Evolutionary conservation across 768 basidiomycete species (phyloP).

Genomic region (Amanita pseudoporphyria): DNA sequence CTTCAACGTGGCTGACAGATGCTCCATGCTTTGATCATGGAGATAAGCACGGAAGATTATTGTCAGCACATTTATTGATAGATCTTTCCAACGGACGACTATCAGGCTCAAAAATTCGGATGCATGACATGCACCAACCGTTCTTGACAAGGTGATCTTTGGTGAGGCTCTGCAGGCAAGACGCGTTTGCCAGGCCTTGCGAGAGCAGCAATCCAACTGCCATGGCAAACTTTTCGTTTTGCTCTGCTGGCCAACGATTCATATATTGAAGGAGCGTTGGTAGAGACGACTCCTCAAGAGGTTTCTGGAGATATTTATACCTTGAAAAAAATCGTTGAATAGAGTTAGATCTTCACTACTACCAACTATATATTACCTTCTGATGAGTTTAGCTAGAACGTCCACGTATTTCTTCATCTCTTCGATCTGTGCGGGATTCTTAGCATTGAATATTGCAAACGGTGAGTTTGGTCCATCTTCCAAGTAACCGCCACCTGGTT

Average conservation of each 20-base stretch:
- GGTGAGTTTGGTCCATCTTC: slow-evolving; percentile 83
- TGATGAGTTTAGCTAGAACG: slow-evolving; percentile 91
- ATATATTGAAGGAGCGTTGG: slow-evolving; percentile 58
- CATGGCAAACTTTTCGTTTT: slow-evolving; percentile 77
- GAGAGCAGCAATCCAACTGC: slow-evolving; percentile 77
- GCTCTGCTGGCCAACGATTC: slow-evolving; percentile 69
- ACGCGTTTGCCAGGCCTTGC: slow-evolving; percentile 71
- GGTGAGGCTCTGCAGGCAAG: slow-evolving; percentile 71
- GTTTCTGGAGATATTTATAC: slow-evolving; percentile 99
- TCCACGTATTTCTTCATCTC: slow-evolving; percentile 92
- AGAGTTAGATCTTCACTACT: not conserved
- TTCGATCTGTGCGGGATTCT: slow-evolving; percentile 67
- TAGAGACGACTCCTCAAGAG: slow-evolving; percentile 58
- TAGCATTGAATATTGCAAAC: slow-evolving; percentile 80
- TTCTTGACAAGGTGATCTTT: slow-evolving; percentile 97
- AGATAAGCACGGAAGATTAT: slow-evolving; percentile 78
- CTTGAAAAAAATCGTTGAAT: slow-evolving; percentile 29
- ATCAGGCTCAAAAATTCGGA: slow-evolving; percentile 1
- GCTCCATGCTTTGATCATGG: slow-evolving; percentile 79
- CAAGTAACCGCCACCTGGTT: slow-evolving; percentile 88
- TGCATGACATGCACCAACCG: slow-evolving; percentile 32
- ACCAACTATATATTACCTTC: slow-evolving; percentile 47
- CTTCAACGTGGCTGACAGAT: slow-evolving; percentile 74
- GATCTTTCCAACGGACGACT: slow-evolving; percentile 35
- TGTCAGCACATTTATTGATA: slow-evolving; percentile 68